Conservation (phyloP, 768 basidiomycete genomes). For the Heimioporus sp. region DNA sequence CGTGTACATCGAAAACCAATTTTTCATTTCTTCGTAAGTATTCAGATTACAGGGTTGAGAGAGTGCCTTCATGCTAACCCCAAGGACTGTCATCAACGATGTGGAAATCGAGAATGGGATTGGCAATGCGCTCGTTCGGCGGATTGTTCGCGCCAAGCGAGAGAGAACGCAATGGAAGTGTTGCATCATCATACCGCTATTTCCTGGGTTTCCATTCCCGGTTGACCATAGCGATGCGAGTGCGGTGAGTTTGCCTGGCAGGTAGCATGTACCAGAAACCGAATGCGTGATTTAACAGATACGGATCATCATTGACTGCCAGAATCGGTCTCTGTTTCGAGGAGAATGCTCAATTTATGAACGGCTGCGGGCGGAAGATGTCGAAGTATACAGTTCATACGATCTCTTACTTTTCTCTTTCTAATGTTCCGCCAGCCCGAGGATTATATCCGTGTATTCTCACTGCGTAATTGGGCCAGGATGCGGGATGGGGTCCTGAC, state of each 20-base stretch:
- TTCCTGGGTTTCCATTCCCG: slow-evolving; percentile 92
- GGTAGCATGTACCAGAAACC: background rate
- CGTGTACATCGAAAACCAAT: slow-evolving; percentile 97
- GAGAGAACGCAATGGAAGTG: slow-evolving; percentile 87
- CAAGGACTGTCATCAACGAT: slow-evolving; percentile 82
- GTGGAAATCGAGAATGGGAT: slow-evolving; percentile 89
- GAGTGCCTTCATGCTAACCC: background rate
- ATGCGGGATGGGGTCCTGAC: slow-evolving; percentile 79
- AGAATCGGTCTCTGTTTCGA: slow-evolving; percentile 83
- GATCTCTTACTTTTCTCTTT: background rate
- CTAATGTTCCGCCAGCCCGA: slow-evolving; percentile 60
- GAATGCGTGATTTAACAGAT: slow-evolving; percentile 45
- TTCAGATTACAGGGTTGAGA: background rate
- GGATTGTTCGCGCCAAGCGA: slow-evolving; percentile 84
- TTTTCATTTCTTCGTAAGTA: slow-evolving; percentile 84
- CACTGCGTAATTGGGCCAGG: slow-evolving; percentile 91
- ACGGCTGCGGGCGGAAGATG: slow-evolving; percentile 79
- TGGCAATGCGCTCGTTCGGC: slow-evolving; percentile 88
- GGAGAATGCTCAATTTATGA: slow-evolving; percentile 92
- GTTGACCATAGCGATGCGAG: slow-evolving; percentile 93
- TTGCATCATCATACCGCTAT: slow-evolving; percentile 85
- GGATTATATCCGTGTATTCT: slow-evolving; percentile 89
- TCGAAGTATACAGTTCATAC: slow-evolving; percentile 56
- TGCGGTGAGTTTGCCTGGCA: slow-evolving; percentile 53
- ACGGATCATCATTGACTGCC: slow-evolving; percentile 93